These are phyloP conservation scores for Polysphondylium violaceum DNA, from an alignment of 78 protist genomes.

Conservation along the genomic window DNA sequence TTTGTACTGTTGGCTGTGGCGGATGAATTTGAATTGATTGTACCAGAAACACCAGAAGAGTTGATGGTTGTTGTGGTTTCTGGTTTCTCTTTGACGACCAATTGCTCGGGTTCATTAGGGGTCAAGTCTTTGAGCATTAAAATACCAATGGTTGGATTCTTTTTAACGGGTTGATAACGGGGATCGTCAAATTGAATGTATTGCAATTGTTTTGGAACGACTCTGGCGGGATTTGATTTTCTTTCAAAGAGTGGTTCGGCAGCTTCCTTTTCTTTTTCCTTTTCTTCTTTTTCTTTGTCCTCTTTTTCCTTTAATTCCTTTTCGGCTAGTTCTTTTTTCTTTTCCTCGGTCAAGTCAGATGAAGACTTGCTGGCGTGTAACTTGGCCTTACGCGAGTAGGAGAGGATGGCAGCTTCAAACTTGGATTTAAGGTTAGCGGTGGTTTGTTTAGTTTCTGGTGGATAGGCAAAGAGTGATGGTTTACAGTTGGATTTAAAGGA, in stretches of 20 bases:
- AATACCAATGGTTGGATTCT: conserved; percentile 61
- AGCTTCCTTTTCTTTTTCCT: conserved; percentile 79
- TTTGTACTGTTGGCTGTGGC: background rate
- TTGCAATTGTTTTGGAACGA: conserved; percentile 85
- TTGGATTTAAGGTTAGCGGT: conserved; percentile 43
- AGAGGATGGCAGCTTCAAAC: conserved; percentile 85
- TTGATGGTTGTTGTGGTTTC: conserved; percentile 1
- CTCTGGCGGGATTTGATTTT: conserved; percentile 92
- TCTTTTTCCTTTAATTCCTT: conserved; percentile 72
- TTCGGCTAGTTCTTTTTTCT: conserved; percentile 44
- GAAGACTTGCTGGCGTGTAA: conserved; percentile 12
- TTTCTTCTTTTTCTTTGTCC: conserved; percentile 57
- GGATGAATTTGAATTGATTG: background rate
- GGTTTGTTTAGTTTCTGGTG: conserved; percentile 79
- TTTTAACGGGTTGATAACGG: conserved; percentile 86
- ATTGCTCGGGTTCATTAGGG: conserved; percentile 76
- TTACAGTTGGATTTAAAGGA: conserved; percentile 61
- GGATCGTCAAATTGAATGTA: conserved; percentile 46
- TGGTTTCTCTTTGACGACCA: conserved; percentile 72
- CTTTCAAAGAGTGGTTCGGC: conserved; percentile 74
- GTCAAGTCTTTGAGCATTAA: conserved; percentile 65
- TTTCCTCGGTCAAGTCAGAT: conserved; percentile 16
- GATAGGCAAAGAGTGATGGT: conserved; percentile 95
- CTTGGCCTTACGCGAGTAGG: conserved; percentile 64
- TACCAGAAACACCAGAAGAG: conserved; percentile 1